Percentiles rank a stretch among this genome's conserved stretches.
phyloP scores from a whole-genome alignment of 768 basidiomycete genomes.

The Boletales sp. region DNA sequence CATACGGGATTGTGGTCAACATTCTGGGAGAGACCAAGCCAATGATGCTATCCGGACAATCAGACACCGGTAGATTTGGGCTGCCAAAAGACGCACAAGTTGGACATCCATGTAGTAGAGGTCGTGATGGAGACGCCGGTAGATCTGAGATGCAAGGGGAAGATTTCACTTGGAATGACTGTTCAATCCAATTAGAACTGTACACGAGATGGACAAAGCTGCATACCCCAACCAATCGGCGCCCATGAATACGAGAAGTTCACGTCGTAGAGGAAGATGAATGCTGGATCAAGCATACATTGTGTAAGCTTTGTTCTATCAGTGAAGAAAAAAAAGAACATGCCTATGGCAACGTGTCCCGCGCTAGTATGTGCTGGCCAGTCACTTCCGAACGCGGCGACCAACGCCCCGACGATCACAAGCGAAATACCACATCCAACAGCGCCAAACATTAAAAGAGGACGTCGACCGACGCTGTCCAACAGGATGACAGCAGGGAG shows the following conservation, averaged over 20 bases:
- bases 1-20: slow-evolving; percentile 17
- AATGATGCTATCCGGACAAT: slow-evolving; percentile 16
- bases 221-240: slow-evolving; percentile 27
- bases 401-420: slow-evolving; percentile 25
- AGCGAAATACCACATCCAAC: slow-evolving; percentile 30
- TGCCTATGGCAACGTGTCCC: slow-evolving; percentile 27
- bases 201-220: not conserved
- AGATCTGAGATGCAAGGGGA: slow-evolving; percentile 39
- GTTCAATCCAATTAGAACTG: slow-evolving; percentile 5
- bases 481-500: slow-evolving; percentile 35
- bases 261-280: slow-evolving; percentile 38
- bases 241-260: slow-evolving; percentile 36
- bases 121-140: slow-evolving; percentile 42
- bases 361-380: slow-evolving; percentile 28
- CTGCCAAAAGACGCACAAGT: slow-evolving; percentile 22
- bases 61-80: not conserved
- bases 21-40: slow-evolving; percentile 29
- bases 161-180: slow-evolving; percentile 40
- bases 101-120: slow-evolving; percentile 41
- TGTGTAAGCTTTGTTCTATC: slow-evolving; percentile 8
- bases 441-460: slow-evolving; percentile 38
- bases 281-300: slow-evolving; percentile 24
- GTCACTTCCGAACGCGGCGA: slow-evolving; percentile 27
- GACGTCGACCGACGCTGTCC: slow-evolving; percentile 38
- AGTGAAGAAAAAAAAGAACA: slow-evolving; percentile 13